Evolutionary conservation across 2,329 filamentous ascomycete genomes (phyloP), one percentile per base, ranked within the genome.

Genomic region (Pseudocercospora fijiensis): DNA sequence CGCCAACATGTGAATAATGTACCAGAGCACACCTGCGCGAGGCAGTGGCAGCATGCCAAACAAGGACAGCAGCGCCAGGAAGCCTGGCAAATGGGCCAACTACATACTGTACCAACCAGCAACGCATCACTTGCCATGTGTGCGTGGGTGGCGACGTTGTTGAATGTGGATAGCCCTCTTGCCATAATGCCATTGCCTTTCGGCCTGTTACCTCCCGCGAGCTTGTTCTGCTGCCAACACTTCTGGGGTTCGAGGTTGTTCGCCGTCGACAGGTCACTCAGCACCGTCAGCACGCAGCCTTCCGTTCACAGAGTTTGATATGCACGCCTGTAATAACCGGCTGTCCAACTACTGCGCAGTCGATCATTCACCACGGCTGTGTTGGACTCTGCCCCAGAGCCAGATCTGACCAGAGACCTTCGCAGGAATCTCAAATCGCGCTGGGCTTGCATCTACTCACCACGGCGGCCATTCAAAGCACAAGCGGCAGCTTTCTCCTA

Each of bases 401-500:
- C 59, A 41, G 56, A 63, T 61, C 57, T 62, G 65, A 51, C 58
- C 59, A 30, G 61, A 27, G 57, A 33, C 65, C 60, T 52, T 41
- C 7, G 52, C 55, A 30, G 26, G 60, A 58, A 66, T 64, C 51
- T 63, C 61, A 64, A 66, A 66, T 64, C 20, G 27, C n/a, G 18
- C 43, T 55, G 33, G 43, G 41, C 26, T 61, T n/a, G 47, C 57
- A 26, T 52, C 27, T 33, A 55, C 51, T 28, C 26, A 51, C 27
- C 49, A 27, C 53, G 30, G 53, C 62, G 62, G 63, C 67, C 65
- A 69, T 45, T 69, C 61, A 65, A 26, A 60, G 60, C n/a, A 33
- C 55, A 27, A 59, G 59, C 67, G 67, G 67, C 62, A 53, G 33
- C 57, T 53, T 66, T 66, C 64, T 69, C 67, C 67, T 69, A 69